Evolutionary conservation across 805 yeast genomes (phyloP), one percentile per base, ranked within the genome.

Genomic region (Blastobotrys mokoenaii): DNA sequence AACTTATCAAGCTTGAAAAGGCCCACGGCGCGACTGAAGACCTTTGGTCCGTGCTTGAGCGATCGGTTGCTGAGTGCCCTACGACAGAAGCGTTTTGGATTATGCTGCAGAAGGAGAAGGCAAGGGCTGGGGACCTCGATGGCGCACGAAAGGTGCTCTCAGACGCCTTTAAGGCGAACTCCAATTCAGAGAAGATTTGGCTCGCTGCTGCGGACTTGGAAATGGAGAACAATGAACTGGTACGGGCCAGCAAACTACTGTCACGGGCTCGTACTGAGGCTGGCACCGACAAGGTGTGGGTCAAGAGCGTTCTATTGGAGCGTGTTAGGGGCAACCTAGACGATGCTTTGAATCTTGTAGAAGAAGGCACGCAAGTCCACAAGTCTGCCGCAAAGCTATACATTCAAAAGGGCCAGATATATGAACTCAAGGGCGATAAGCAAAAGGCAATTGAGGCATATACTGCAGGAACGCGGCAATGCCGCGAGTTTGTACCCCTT

Each of bases 151-250:
- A 57, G 1, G 73, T 84, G 3, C 63, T 88, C 4, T 57, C 65
- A 2, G 63, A 68, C 11, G 82, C 83, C 0, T 58, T 74, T 37
- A 56, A 64, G 3, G 44, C 52, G 2, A 62, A 74, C 7, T 74
- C 81, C 1, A 51, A 61, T 0, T 69, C 66, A 48, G 80, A 77
- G 48, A 76, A 72, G 18, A 58, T 86, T 8, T 81, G 87, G 85
- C 65, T 82, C 41, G 90, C 90, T 0, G 70, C 80, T n/a, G 68
- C 82, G 18, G 82, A 84, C 51, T 62, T 87, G 30, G 84, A 84
- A 46, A 64, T 67, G 14, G 69, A 69, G 17, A 62, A 67, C 4
- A 61, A 64, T 3, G 57, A 72, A 29, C 59, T 54, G 30, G 62
- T 61, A 0, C 53, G 59, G 11, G 78, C 75, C 0, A 46, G 61